Conservation (phyloP, 495 filamentous ascomycete species). For the Podospora conica region DNA sequence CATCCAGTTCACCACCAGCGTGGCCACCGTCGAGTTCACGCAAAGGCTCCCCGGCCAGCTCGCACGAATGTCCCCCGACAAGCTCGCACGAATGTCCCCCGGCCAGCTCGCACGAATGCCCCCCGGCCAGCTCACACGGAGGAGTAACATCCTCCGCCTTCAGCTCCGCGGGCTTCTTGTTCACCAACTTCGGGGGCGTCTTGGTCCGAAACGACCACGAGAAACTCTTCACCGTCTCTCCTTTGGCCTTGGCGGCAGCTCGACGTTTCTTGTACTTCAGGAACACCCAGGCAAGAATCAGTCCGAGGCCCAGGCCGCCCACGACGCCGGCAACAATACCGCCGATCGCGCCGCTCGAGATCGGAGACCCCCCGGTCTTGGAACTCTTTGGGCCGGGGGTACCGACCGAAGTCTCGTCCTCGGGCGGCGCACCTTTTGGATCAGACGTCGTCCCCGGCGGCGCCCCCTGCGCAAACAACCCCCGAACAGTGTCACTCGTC, state of each 20-base stretch:
- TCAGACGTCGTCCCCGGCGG: background rate
- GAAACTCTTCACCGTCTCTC: background rate
- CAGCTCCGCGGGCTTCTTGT: background rate
- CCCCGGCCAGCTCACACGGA: no score
- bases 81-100: no score
- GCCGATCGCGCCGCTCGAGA: background rate
- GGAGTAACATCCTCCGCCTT: background rate
- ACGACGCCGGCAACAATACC: background rate
- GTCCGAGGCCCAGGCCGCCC: background rate
- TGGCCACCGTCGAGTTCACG: background rate
- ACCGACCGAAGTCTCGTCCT: no score
- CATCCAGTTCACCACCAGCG: background rate
- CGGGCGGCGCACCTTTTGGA: background rate
- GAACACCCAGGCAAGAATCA: background rate
- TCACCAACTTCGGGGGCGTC: no score
- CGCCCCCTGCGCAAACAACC: conserved; percentile 15
- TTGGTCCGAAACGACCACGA: background rate
- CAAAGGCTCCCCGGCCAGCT: background rate
- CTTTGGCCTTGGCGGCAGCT: background rate
- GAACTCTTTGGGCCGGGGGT: background rate
- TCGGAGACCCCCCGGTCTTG: background rate
- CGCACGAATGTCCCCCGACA: background rate
- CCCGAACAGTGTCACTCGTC: conserved; percentile 19
- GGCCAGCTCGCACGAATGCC: no score
- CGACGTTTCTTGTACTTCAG: background rate